Conservation (phyloP, 495 filamentous ascomycete species). For the Daldinia loculata region DNA sequence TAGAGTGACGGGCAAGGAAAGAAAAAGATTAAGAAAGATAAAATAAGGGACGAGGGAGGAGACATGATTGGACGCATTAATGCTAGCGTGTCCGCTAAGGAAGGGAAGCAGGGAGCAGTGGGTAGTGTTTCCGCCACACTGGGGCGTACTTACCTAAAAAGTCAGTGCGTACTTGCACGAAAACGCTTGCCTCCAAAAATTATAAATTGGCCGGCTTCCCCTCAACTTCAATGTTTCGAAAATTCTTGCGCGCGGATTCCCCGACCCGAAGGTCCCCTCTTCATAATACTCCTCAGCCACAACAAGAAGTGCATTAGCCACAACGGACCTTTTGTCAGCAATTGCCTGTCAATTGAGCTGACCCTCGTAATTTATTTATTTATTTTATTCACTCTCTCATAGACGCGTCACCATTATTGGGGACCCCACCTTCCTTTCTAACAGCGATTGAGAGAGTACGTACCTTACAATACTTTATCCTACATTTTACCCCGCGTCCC, state of each 20-base stretch:
- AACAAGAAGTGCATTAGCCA: constrained; percentile 45
- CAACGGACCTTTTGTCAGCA: constrained; percentile 47
- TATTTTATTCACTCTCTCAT: constrained; percentile 25
- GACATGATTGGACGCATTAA: constrained; percentile 56
- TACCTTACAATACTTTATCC: constrained; percentile 19
- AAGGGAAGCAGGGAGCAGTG: constrained; percentile 42
- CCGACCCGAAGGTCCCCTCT: constrained; percentile 58
- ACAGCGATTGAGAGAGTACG: constrained; percentile 41
- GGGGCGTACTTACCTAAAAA: constrained; percentile 43
- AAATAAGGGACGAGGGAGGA: constrained; percentile 44
- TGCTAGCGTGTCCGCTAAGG: constrained; percentile 54
- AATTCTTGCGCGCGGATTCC: constrained; percentile 56
- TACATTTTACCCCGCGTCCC: neutral
- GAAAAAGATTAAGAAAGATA: constrained; percentile 39
- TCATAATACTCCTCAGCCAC: constrained; percentile 49
- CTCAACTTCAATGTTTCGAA: constrained; percentile 54
- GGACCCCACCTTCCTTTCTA: constrained; percentile 24
- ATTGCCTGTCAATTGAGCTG: constrained; percentile 49
- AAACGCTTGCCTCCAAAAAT: constrained; percentile 47
- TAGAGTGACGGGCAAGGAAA: constrained; percentile 44
- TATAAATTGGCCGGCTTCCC: constrained; percentile 60
- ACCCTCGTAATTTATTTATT: constrained; percentile 27
- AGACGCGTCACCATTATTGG: constrained; percentile 32
- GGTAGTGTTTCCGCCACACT: constrained; percentile 47
- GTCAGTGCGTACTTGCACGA: constrained; percentile 43